Base-by-base conservation (phyloP, 352 stramenopile species). In the Phytophthora pini region DNA sequence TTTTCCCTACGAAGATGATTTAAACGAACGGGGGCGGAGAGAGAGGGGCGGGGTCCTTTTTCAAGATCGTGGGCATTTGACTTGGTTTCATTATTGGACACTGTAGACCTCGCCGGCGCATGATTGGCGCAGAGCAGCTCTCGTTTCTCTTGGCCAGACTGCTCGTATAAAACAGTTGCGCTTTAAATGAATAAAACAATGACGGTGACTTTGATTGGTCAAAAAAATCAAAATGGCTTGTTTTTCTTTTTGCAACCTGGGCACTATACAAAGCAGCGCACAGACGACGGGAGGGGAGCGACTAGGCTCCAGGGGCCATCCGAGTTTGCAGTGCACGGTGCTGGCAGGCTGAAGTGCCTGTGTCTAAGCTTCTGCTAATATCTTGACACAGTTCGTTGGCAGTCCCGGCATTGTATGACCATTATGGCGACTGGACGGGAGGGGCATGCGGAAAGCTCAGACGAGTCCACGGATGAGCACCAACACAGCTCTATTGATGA, bases 201-300 rank as follows among this genome's bases (percentile, higher is more conserved):
- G 8, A 15, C 1, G 8, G 7, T 38, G 1, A 1, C 27, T 17
- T 31, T 44, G 40, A 72, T 72, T 72, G 65, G 65, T 22, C 64
- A 65, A 73, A 65, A 73, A 47, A 43, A 12, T 4, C 44, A 12
- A 39, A 15, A 20, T 29, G 31, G 7, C 39, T 32, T 13, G n/a
- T 65, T 64, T 65, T 73, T 45, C 44, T 56, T 69, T 65, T 40
- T 46, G 11, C n/a, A 49, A 12, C 8, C 24, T 29, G 22, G 13
- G 34, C 59, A 65, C 39, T 65, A 61, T 70, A 65, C 56, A 69
- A 73, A 70, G 36, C 29, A 64, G 50, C 50, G 57, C 57, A 38
- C 58, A 26, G 58, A 47, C 38, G 65, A 58, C 41, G 32, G 54
- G 13, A 56, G 4, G 46, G 59, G 32, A 66, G 64, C 22, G 24